Percentiles rank a stretch among this genome's conserved stretches.
phyloP scores from a whole-genome alignment of 2,329 filamentous ascomycete species.

The Penicillium sp. region DNA sequence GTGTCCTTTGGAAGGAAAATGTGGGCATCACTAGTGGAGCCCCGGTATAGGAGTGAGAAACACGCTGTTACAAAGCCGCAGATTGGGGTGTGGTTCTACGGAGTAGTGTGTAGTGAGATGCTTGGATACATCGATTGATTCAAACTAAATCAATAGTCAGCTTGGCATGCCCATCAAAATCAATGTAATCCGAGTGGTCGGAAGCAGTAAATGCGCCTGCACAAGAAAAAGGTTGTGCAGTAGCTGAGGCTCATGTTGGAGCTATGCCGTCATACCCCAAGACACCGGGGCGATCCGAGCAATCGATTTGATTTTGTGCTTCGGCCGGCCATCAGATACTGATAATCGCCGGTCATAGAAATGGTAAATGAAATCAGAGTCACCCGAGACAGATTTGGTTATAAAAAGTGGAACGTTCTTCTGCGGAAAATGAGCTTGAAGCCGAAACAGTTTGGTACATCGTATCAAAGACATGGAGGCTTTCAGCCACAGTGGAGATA shows the following conservation, averaged over 20 bases:
- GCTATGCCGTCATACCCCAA: conserved; percentile 21
- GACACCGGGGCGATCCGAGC: conserved; percentile 18
- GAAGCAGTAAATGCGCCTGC: background rate
- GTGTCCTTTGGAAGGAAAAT: conserved; percentile 5
- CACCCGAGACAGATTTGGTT: background rate
- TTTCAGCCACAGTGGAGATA: background rate
- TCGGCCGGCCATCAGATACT: background rate
- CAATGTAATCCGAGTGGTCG: background rate
- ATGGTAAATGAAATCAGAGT: background rate
- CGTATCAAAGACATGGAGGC: background rate
- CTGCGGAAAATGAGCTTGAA: background rate
- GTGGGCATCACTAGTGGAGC: conserved; percentile 15
- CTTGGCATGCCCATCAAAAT: background rate
- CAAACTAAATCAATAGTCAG: background rate
- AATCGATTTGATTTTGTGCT: conserved; percentile 10
- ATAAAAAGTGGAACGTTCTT: background rate
- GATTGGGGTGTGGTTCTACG: background rate
- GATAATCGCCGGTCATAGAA: background rate
- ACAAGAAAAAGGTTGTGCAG: background rate
- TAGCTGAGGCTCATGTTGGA: conserved; percentile 20
- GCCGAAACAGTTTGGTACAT: background rate
- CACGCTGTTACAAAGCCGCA: background rate
- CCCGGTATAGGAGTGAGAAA: background rate
- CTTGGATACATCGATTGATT: background rate
- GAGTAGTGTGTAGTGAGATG: background rate